Conservation (phyloP, 768 basidiomycete genomes). For the Pisolithus sp. region DNA sequence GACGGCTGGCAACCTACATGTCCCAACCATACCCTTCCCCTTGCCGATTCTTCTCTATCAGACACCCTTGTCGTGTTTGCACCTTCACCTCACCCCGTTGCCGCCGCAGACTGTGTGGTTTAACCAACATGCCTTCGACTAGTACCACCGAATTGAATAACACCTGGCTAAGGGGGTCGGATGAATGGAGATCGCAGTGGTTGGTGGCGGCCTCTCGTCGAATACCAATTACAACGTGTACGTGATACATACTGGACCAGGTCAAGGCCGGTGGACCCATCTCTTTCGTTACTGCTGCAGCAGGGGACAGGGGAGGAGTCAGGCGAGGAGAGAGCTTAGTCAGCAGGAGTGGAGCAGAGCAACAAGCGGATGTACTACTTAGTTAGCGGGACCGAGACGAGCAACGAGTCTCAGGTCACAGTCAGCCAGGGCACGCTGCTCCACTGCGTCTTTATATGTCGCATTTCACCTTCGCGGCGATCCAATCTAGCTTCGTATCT, state of each 20-base stretch:
- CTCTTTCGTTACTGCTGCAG: too few relatives aligned
- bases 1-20: too few relatives aligned
- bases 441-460: constrained; percentile 68
- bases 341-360: too few relatives aligned
- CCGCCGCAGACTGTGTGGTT: constrained; percentile 50
- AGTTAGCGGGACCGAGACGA: too few relatives aligned
- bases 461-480: background rate
- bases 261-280: constrained; percentile 61
- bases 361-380: too few relatives aligned
- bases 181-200: constrained; percentile 69
- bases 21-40: constrained; percentile 72
- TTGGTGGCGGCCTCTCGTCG: constrained; percentile 51
- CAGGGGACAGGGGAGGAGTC: too few relatives aligned
- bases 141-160: constrained; percentile 39
- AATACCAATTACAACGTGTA: constrained; percentile 78
- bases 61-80: constrained; percentile 47
- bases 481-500: too few relatives aligned
- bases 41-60: constrained; percentile 45
- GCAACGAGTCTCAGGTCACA: too few relatives aligned
- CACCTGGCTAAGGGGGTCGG: constrained; percentile 49
- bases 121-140: constrained; percentile 33
- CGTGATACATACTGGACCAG: constrained; percentile 47
- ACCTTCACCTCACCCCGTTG: constrained; percentile 39
- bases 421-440: too few relatives aligned
- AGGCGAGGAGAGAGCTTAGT: too few relatives aligned